phyloP scores from a whole-genome alignment of 148 eudicot species.

The Spergularia bocconei region DNA sequence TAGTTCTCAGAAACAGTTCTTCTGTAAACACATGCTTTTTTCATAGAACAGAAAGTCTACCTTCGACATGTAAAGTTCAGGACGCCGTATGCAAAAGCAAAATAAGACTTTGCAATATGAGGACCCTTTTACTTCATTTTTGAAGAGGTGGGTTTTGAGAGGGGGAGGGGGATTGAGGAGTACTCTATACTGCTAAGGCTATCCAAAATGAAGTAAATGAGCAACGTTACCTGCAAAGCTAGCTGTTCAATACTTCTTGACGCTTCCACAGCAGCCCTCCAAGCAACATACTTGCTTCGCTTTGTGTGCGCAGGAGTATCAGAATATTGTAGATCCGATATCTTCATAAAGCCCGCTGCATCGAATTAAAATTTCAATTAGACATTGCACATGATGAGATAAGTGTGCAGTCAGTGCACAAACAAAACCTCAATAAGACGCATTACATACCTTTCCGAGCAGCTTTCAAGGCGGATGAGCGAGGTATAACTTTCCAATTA shows the following conservation, averaged over 20 bases:
- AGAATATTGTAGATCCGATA: slow-evolving; percentile 63
- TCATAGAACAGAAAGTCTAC: slow-evolving; percentile 7
- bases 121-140: background rate
- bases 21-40: background rate
- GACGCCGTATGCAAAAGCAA: background rate
- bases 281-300: slow-evolving; percentile 59
- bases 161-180: background rate
- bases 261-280: slow-evolving; percentile 84
- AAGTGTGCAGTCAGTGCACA: background rate
- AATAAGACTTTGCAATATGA: background rate
- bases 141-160: too few relatives aligned
- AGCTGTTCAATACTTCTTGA: slow-evolving; percentile 74
- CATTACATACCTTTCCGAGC: slow-evolving; percentile 76
- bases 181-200: background rate
- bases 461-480: slow-evolving; percentile 61
- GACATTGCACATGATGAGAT: background rate
- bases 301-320: slow-evolving; percentile 65
- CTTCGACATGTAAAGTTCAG: background rate
- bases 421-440: background rate
- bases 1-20: background rate
- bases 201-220: background rate
- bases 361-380: slow-evolving; percentile 20
- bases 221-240: slow-evolving; percentile 74
- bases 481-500: slow-evolving; percentile 84
- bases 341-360: slow-evolving; percentile 75